Base-by-base conservation (phyloP, 805 yeast species). In the Cephaloascus albidus region DNA sequence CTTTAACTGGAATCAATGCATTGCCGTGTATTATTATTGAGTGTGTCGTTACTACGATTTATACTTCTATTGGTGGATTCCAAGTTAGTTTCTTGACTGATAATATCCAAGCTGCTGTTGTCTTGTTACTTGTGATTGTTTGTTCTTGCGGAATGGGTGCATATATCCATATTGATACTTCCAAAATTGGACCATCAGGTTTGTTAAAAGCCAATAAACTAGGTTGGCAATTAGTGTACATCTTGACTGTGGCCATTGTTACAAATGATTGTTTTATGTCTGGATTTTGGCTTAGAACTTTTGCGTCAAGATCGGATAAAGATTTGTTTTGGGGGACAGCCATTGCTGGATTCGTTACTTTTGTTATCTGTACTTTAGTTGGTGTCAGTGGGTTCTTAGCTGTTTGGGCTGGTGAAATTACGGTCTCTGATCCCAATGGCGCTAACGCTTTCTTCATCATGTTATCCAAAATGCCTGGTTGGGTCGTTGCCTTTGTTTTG, bases 271-370 rank as follows among this genome's bases (percentile, higher is more conserved):
- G 89, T 55, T 89, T 89, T 60, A 64, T 89, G 70, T 75, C 95
- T 26, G 96, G 96, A 0, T 88, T 89, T 57, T 89, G 97, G 97
- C 64, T 89, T 44, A 71, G 97, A 53, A 85, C 97, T 1, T 89
- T 89, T 65, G 95, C 97, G 4, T 81, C 95, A 4, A 76, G 76
- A 46, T 65, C 86, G 6, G 77, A 88, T 59, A 74, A 68, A 46
- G 96, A 88, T 53, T 69, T 89, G 50, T 57, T 73, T 57, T 73
- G 85, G 47, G 94, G 93, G 19, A 76, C 88, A 39, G 68, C 80
- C 3, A 63, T 89, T 43, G 95, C 96, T 0, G 72, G 89, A 0
- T 56, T 84, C 41, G 72, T 83, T 18, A 65, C 79, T 35, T 74
- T 82, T 41, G 64, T 70, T 12, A 68, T 87, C 42, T 76, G 81